Evolutionary conservation across 148 eudicot species (phyloP).

Genomic region (Polygonum maritimum): DNA sequence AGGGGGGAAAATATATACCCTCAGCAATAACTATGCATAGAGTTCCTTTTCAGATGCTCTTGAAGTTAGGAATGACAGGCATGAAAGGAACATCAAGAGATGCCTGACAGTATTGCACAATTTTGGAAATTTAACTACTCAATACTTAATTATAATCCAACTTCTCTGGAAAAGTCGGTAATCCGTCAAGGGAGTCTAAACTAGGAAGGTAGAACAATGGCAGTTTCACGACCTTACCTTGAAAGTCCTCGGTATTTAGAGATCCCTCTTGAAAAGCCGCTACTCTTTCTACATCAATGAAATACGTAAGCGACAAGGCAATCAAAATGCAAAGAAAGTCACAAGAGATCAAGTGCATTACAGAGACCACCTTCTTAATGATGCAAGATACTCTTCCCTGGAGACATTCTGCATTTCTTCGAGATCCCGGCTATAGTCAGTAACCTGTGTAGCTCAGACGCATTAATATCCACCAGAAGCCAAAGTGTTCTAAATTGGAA

Average conservation of each 20-base stretch:
- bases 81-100: slow-evolving; percentile 1
- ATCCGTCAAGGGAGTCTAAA: not conserved
- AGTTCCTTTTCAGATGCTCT: not conserved
- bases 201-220: not conserved
- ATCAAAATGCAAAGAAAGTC: slow-evolving; percentile 1
- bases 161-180: not conserved
- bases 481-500: not conserved
- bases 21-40: not conserved
- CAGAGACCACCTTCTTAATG: slow-evolving; percentile 65
- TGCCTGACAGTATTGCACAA: not conserved
- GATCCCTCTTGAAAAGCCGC: slow-evolving; percentile 92
- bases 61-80: not conserved
- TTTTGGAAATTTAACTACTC: not conserved
- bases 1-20: too few species aligned
- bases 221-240: slow-evolving; percentile 35
- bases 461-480: not conserved
- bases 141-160: not conserved
- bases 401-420: slow-evolving; percentile 98
- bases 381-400: slow-evolving; percentile 96
- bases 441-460: slow-evolving; percentile 40
- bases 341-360: slow-evolving; percentile 1
- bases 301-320: slow-evolving; percentile 17
- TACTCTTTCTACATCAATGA: slow-evolving; percentile 79
- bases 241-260: slow-evolving; percentile 87
- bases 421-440: slow-evolving; percentile 86